phyloP scores from a whole-genome alignment of 305 asterid genomes.

The Coffea humblotiana region DNA sequence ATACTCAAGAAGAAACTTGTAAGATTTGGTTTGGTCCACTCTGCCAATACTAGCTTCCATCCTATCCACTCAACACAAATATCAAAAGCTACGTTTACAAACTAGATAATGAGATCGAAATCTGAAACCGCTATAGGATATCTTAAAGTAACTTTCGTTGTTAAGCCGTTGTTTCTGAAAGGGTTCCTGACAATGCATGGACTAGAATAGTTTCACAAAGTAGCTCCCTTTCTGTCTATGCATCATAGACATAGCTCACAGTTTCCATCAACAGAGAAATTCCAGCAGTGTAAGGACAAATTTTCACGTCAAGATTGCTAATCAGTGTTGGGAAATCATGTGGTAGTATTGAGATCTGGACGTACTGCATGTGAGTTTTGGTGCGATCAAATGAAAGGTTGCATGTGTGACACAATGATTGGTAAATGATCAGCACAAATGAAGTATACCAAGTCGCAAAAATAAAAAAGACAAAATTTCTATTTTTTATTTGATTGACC shows the following conservation, averaged over 20 bases:
- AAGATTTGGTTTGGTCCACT: neutral
- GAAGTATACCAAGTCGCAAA: neutral
- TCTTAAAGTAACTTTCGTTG: neutral
- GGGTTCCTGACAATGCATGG: too few relatives aligned
- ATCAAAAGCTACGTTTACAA: neutral
- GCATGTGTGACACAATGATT: neutral
- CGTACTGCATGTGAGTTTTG: neutral
- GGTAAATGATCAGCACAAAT: neutral
- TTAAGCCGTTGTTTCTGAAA: neutral
- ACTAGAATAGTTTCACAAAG: too few relatives aligned
- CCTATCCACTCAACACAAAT: neutral
- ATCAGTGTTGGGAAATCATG: neutral
- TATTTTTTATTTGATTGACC: too few relatives aligned
- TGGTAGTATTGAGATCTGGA: neutral
- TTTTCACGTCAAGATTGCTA: neutral
- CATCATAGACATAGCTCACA: neutral
- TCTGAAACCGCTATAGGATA: neutral
- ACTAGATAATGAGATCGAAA: neutral
- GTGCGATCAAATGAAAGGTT: neutral
- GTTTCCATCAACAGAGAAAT: neutral
- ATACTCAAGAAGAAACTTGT: neutral
- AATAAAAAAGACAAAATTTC: too few relatives aligned
- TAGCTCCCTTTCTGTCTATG: too few relatives aligned
- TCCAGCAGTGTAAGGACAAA: neutral
- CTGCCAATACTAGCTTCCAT: neutral